These are phyloP conservation scores for Thermothielavioides terrestris DNA, from an alignment of 495 filamentous ascomycete species.

Conservation along the genomic window DNA sequence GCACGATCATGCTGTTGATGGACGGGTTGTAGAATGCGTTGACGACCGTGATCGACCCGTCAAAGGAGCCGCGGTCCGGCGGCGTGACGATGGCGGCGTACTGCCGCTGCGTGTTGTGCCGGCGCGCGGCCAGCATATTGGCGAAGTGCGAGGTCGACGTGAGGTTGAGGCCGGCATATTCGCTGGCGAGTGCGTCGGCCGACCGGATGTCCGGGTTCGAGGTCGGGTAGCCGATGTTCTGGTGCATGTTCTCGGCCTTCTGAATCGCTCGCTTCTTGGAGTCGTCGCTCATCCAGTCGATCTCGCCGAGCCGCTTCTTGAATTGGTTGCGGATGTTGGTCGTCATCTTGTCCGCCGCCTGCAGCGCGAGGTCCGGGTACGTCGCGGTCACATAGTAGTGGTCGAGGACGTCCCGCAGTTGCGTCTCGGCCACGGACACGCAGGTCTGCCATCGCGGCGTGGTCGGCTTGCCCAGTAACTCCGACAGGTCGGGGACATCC, in stretches of 20 bases:
- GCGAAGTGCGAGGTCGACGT: constrained; percentile 48
- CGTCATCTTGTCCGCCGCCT: constrained; percentile 60
- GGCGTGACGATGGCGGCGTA: constrained; percentile 55
- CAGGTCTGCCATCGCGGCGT: constrained; percentile 52
- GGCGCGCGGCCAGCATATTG: constrained; percentile 46
- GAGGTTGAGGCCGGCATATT: constrained; percentile 50
- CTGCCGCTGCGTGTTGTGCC: constrained; percentile 30
- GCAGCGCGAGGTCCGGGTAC: constrained; percentile 54
- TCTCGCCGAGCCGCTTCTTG: constrained; percentile 43
- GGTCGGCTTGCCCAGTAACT: not conserved
- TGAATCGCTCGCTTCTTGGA: constrained; percentile 53
- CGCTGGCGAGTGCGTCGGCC: constrained; percentile 46
- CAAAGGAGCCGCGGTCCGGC: constrained; percentile 54
- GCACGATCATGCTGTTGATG: constrained; percentile 63
- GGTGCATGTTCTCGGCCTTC: constrained; percentile 62
- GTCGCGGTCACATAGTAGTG: constrained; percentile 61
- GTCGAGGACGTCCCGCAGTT: constrained; percentile 47
- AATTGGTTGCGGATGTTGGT: constrained; percentile 61
- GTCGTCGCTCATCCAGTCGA: constrained; percentile 61
- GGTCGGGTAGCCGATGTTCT: constrained; percentile 63
- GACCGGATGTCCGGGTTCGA: constrained; percentile 49
- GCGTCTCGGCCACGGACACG: constrained; percentile 43
- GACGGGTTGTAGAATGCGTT: constrained; percentile 59
- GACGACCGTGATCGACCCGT: constrained; percentile 49
- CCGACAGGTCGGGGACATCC: not conserved